phyloP scores from a whole-genome alignment of 225 moss, liverwort and hornwort genomes.

The Asterella californica region DNA sequence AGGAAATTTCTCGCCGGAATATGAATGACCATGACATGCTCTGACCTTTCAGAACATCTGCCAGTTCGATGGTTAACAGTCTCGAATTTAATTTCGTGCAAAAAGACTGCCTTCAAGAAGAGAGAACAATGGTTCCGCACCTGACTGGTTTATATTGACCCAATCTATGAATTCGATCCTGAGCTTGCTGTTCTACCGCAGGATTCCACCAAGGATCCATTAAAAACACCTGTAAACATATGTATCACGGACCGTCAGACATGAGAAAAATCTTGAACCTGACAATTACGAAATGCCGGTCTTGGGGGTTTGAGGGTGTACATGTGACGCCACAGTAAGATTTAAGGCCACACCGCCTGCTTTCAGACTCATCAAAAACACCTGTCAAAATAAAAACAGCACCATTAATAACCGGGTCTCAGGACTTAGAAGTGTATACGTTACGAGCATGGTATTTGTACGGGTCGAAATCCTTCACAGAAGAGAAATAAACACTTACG shows the following conservation, averaged over 20 bases:
- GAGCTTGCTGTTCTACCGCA: constrained; percentile 72
- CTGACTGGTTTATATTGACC: constrained; percentile 65
- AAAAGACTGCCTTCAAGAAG: not conserved
- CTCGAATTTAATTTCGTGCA: not conserved
- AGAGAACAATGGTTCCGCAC: constrained; percentile 15
- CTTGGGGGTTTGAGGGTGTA: not conserved
- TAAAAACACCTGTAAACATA: constrained; percentile 42
- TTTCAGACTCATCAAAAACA: constrained; percentile 70
- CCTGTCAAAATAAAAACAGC: constrained; percentile 28
- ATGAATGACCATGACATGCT: not conserved
- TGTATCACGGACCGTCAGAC: too few species aligned
- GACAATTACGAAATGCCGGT: not conserved
- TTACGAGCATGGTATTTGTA: not conserved
- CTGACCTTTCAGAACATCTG: not conserved
- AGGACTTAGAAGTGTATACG: not conserved
- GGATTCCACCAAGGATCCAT: constrained; percentile 86
- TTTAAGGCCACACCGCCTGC: constrained; percentile 72
- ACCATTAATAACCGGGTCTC: not conserved
- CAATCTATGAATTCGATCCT: constrained; percentile 65
- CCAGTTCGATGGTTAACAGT: not conserved
- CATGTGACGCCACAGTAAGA: constrained; percentile 64
- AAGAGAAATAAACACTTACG: not conserved
- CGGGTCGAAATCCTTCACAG: not conserved
- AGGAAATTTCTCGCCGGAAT: not conserved
- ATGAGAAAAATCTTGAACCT: not conserved